Evolutionary conservation across 1,284 basidiomycete genomes (phyloP).

Genomic region (Cutaneotrichosporon arboriforme): DNA sequence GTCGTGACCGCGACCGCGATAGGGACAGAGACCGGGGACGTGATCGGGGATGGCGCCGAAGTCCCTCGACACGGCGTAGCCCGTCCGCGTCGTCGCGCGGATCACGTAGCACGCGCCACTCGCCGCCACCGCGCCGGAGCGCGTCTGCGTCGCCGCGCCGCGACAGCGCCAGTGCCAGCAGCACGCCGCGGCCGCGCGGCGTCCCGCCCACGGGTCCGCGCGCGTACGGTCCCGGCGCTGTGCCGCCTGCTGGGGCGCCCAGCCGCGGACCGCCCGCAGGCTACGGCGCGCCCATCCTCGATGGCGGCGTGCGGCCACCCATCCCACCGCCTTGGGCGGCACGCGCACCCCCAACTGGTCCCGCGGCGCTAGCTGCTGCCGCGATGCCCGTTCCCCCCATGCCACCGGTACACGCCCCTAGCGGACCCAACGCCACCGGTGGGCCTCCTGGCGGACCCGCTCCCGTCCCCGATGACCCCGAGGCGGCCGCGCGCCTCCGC

Average conservation of each 20-base stretch:
- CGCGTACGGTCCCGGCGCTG: slow-evolving; percentile 14
- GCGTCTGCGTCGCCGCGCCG: slow-evolving; percentile 22
- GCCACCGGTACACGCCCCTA: not conserved
- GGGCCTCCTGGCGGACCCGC: slow-evolving; percentile 4
- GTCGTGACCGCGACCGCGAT: slow-evolving; percentile 2
- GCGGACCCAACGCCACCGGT: not conserved
- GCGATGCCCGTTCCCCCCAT: not conserved
- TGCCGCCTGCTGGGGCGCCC: not conserved
- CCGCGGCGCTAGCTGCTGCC: not conserved
- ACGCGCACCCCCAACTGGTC: not conserved
- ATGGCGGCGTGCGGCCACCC: not conserved
- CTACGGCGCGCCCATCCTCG: not conserved
- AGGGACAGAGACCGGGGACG: slow-evolving; percentile 1
- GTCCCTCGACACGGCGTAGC: not conserved
- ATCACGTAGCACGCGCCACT: slow-evolving; percentile 1
- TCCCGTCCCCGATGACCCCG: slow-evolving; percentile 15
- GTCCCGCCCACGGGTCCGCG: slow-evolving; percentile 23
- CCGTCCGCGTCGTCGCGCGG: not conserved
- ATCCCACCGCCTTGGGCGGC: slow-evolving; percentile 1
- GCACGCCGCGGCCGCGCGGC: slow-evolving; percentile 18
- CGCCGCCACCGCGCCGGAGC: not conserved
- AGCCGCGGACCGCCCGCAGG: slow-evolving; percentile 1
- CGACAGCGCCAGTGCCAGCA: slow-evolving; percentile 21
- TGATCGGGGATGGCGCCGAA: not conserved
- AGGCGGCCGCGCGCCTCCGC: slow-evolving; percentile 18